Conservation (phyloP, 1,284 basidiomycete genomes). For the Tilletiopsis washingtonensis region DNA sequence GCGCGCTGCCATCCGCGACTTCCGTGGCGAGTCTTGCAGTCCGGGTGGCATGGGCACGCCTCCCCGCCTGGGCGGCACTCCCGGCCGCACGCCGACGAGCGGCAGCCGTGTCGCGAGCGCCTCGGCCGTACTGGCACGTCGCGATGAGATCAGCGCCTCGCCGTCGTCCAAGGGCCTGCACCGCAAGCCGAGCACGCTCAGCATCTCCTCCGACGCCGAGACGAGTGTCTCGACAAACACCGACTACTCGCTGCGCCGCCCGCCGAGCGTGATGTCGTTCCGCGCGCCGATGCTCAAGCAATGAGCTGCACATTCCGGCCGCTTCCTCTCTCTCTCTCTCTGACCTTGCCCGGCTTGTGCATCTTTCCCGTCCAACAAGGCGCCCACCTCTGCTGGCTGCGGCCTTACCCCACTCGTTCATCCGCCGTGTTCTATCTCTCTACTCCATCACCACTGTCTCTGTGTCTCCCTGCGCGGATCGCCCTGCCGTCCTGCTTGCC, state of each 20-base stretch:
- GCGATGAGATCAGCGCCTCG: neutral
- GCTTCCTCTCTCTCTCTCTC: too few species aligned
- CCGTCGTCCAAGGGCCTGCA: neutral
- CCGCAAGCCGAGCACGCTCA: neutral
- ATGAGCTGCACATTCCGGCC: neutral
- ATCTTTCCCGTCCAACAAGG: too few species aligned
- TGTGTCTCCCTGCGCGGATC: too few species aligned
- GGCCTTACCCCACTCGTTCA: too few species aligned
- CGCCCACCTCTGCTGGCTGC: too few species aligned
- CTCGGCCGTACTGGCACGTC: neutral
- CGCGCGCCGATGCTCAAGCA: neutral
- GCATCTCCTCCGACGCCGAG: neutral
- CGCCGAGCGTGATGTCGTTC: neutral
- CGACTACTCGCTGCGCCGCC: neutral
- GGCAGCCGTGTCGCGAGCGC: neutral
- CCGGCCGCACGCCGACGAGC: neutral
- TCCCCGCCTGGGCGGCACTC: neutral
- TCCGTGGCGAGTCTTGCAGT: slow-evolving; percentile 6
- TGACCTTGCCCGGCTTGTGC: too few species aligned
- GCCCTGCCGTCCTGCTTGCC: too few species aligned
- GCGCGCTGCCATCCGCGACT: slow-evolving; percentile 19
- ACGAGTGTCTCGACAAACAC: too few species aligned
- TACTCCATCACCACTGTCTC: too few species aligned
- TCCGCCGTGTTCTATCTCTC: too few species aligned
- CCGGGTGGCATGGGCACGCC: neutral